phyloP scores from a whole-genome alignment of 164 flowering plant genomes.

The Vitis rupestris region DNA sequence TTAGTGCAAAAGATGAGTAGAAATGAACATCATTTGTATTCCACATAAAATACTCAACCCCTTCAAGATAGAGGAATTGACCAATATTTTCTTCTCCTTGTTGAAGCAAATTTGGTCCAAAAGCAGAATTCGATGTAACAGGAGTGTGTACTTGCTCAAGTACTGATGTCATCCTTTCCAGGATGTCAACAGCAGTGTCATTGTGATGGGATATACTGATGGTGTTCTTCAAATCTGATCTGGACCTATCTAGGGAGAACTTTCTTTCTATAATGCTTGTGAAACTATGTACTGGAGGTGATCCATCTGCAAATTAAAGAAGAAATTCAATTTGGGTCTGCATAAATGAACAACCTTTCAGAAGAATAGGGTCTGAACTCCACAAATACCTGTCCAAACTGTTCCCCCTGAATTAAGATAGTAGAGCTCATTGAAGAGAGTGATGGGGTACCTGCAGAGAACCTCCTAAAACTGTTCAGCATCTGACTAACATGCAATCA shows the following conservation, averaged over 20 bases:
- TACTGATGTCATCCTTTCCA: slow-evolving; percentile 62
- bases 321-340: background rate
- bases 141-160: slow-evolving; percentile 64
- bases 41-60: slow-evolving; percentile 91
- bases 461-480: slow-evolving; percentile 1
- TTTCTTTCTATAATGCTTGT: slow-evolving; percentile 35
- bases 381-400: slow-evolving; percentile 86
- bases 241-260: slow-evolving; percentile 61
- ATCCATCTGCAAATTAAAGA: slow-evolving; percentile 58
- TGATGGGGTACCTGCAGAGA: slow-evolving; percentile 69
- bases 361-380: background rate
- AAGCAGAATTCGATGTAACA: slow-evolving; percentile 49
- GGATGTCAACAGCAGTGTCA: slow-evolving; percentile 63
- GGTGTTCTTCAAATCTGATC: slow-evolving; percentile 17
- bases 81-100: slow-evolving; percentile 82
- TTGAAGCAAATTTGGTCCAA: slow-evolving; percentile 63
- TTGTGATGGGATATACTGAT: slow-evolving; percentile 20
- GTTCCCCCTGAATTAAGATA: slow-evolving; percentile 90
- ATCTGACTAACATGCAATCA: background rate
- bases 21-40: slow-evolving; percentile 96
- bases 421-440: slow-evolving; percentile 92
- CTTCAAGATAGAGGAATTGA: slow-evolving; percentile 81
- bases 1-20: slow-evolving; percentile 81
- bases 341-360: background rate
- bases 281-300: slow-evolving; percentile 65